Base-by-base conservation (phyloP, 129 eudicot genomes). In the Chrysanthemum seticuspe region DNA sequence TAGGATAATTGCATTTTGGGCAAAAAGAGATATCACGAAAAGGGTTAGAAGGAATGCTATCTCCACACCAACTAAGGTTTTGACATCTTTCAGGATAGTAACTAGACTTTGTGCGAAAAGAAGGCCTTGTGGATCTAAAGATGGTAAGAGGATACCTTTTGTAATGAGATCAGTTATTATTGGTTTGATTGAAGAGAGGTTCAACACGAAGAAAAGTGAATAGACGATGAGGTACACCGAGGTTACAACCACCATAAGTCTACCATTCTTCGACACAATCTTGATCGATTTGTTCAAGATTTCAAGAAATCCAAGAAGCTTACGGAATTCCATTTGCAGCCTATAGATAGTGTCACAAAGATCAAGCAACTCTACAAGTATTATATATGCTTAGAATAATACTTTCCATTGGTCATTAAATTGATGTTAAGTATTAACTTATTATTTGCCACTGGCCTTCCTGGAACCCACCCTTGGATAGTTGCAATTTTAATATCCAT, bases 201-300 rank as follows among this genome's bases (percentile, higher is more conserved):
- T 27, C 2, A 62, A 52, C 52, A 74, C 11, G 12, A 51, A 29
- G 60, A 62, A 27, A 63, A 74, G 62, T 6, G 51, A 50, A 2
- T 23, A 18, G 53, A 51, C n/a, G 14, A 27, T 45, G 18, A 63
- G 25, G 63, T 74, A 74, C 13, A 74, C 8, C 2, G 63, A 49
- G 6, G 63, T 64, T 62, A 74, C 40, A 11, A 62, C 29, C 18
- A 52, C 71, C 40, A 74, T 31, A 36, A 74, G 71, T 52, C 56
- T 62, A 19, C 78, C 63, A 15, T 74, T 63, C 50, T 36, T 74
- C 10, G 40, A 54, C 71, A 63, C 18, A 31, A 74, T 74, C 63
- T 8, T 51, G 62, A 63, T 31, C 23, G 54, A 74, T 63, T 52
- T 52, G 36, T 12, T 74, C 21, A 74, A 18, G 70, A 74, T 49